Conservation (phyloP, 1,139 yeast species). For the Yamadazyma membranifaciens region DNA sequence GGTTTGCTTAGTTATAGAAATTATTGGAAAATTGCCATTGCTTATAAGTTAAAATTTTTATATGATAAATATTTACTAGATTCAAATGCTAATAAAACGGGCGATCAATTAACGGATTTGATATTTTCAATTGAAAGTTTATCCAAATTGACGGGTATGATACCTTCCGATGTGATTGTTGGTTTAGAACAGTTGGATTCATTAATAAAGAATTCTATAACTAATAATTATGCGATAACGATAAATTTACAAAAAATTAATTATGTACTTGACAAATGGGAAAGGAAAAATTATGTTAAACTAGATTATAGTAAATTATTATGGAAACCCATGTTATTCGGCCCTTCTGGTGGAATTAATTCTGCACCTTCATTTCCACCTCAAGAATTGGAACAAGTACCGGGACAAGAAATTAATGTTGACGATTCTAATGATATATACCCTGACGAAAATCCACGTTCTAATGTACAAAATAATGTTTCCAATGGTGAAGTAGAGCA, state of each 20-base stretch:
- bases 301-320: slow-evolving; percentile 53
- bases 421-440: not conserved
- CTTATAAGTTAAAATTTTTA: slow-evolving; percentile 38
- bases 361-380: slow-evolving; percentile 43
- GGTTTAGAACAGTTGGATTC: slow-evolving; percentile 79
- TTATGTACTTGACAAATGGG: slow-evolving; percentile 51
- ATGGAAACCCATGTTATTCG: slow-evolving; percentile 84
- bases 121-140: slow-evolving; percentile 56
- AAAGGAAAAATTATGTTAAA: slow-evolving; percentile 49
- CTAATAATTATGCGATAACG: slow-evolving; percentile 51
- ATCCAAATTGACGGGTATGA: slow-evolving; percentile 78
- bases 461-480: not conserved
- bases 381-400: not conserved
- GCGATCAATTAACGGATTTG: slow-evolving; percentile 4
- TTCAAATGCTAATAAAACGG: slow-evolving; percentile 7
- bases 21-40: slow-evolving; percentile 77
- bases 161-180: slow-evolving; percentile 78
- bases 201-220: slow-evolving; percentile 45
- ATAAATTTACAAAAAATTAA: slow-evolving; percentile 49
- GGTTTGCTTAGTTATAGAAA: slow-evolving; percentile 84
- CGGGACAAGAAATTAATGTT: not conserved
- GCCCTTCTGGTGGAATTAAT: slow-evolving; percentile 79
- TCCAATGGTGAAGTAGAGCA: not conserved
- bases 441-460: too few relatives aligned
- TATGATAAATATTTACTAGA: slow-evolving; percentile 19